Evolutionary conservation across 202 grass and related monocot species (phyloP).

Genomic region (Setaria viridis): DNA sequence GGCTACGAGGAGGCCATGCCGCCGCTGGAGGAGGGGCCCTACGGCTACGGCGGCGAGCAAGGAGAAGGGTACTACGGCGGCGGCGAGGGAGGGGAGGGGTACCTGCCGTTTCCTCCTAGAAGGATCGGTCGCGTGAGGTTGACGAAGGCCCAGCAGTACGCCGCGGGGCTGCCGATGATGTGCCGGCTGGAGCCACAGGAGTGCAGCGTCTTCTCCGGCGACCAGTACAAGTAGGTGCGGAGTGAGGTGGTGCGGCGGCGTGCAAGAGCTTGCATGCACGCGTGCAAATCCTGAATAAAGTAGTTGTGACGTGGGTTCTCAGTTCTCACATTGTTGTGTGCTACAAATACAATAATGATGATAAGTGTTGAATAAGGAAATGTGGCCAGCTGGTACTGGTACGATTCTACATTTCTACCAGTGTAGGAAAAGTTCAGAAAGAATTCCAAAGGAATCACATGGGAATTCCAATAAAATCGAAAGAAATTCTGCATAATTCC

Average conservation of each 20-base stretch:
- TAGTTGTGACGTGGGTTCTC: not conserved
- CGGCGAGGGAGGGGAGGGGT: not conserved
- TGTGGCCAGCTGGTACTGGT: not conserved
- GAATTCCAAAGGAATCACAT: not conserved
- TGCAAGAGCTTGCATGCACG: not conserved
- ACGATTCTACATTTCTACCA: not conserved
- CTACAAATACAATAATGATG: not conserved
- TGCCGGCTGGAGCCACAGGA: conserved; percentile 56
- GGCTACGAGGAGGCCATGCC: conserved; percentile 46
- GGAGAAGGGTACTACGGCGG: not conserved
- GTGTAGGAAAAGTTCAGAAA: not conserved
- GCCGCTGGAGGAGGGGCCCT: not conserved
- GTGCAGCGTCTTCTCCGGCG: conserved; percentile 39
- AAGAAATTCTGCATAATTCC: not conserved
- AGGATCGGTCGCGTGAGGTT: conserved; percentile 1
- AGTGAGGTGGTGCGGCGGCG: not conserved
- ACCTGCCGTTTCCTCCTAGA: not conserved
- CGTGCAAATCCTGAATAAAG: not conserved
- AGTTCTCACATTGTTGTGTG: not conserved
- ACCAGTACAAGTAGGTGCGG: not conserved
- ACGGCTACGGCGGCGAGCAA: not conserved
- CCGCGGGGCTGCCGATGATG: conserved; percentile 37
- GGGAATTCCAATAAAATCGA: not conserved
- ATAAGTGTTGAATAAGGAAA: not conserved
- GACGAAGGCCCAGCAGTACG: conserved; percentile 17